A percentile compares a stretch with the other conserved stretches of the same genome.
Conservation (phyloP, 1,139 yeast genomes). For the Yamadazyma trypodendri region DNA sequence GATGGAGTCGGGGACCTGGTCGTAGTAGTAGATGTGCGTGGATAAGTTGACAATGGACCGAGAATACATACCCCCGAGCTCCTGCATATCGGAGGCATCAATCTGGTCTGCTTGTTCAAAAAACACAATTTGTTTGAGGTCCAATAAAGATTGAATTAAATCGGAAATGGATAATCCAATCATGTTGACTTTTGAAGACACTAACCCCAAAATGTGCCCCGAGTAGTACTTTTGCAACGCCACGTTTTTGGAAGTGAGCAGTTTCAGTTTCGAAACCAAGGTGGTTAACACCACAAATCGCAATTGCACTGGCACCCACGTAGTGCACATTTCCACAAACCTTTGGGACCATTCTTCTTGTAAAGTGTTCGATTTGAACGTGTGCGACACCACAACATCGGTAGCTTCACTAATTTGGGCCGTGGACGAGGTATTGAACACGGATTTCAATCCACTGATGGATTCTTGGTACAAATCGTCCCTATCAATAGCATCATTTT, state of each 20-base stretch:
- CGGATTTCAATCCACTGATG: conserved; percentile 44
- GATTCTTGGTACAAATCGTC: conserved; percentile 37
- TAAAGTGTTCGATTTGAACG: conserved; percentile 24
- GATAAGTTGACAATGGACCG: conserved; percentile 62
- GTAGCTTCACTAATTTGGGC: conserved; percentile 51
- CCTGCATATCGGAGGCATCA: conserved; percentile 21
- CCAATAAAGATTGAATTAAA: conserved; percentile 61
- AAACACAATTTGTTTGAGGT: conserved; percentile 53
- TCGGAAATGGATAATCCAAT: conserved; percentile 91
- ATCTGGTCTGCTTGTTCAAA: conserved; percentile 22
- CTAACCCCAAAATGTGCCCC: conserved; percentile 58
- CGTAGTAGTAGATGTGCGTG: conserved; percentile 72
- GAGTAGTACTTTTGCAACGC: conserved; percentile 50
- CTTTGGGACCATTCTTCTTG: conserved; percentile 49
- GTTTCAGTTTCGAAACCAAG: conserved; percentile 32
- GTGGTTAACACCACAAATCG: conserved; percentile 66
- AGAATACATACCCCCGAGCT: conserved; percentile 33
- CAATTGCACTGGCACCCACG: conserved; percentile 86
- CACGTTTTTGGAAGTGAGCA: conserved; percentile 22
- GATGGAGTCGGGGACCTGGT: conserved; percentile 76
- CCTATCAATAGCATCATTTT: conserved; percentile 25
- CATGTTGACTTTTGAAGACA: conserved; percentile 79
- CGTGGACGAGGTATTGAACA: conserved; percentile 51
- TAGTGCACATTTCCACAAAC: conserved; percentile 63
- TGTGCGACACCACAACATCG: conserved; percentile 38